Base-by-base conservation (phyloP, 768 basidiomycete genomes). In the Mycena leptocephala region DNA sequence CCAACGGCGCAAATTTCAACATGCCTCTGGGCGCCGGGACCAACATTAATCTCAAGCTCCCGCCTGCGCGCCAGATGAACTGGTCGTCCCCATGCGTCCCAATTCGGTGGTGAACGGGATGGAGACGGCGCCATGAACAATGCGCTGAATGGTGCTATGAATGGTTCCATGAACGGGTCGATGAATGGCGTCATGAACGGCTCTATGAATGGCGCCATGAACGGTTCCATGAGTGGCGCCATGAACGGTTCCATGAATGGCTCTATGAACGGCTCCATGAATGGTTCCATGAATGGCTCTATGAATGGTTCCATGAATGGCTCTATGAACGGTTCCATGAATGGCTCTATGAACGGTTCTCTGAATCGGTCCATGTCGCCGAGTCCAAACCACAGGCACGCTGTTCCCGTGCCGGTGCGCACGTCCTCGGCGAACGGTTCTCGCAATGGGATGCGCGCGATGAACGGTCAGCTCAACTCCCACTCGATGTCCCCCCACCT, bases 341-440 rank as follows among this genome's bases (percentile, higher is more conserved):
- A 87, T 65, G 86, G 86, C 2, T 4, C 58, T 9, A 62, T 77
- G 78, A 76, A 76, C 65, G 62, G 77, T n/a, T 74, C 56, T 39
- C 77, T 83, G 64, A 82, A 79, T 35, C 80, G 80, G 14, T 78
- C 86, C 1, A 83, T 83, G 74, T 82, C 80, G 33, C 83, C 84
- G 7, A 89, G 84, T 76, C 89, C 88, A n/a, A 84, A 75, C 61
- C 76, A 82, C 32, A 78, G 81, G 20, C 86, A 89, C 72, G 78
- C 85, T n/a, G 79, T 84, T 13, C 86, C 85, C 43, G 83, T 85
- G 3, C 88, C 88, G 28, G 79, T 79, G 22, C 88, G 92, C 28
- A 88, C 89, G 14, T 90, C 92, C 3, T 93, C 92, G 0, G 88
- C 90, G 24, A 92, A 91, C 78, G 92, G 92, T 7, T 87, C 87